A percentile compares a stretch with the other conserved stretches of the same genome.
phyloP scores from a whole-genome alignment of 345 rosid genomes.

The Alliaria petiolata region DNA sequence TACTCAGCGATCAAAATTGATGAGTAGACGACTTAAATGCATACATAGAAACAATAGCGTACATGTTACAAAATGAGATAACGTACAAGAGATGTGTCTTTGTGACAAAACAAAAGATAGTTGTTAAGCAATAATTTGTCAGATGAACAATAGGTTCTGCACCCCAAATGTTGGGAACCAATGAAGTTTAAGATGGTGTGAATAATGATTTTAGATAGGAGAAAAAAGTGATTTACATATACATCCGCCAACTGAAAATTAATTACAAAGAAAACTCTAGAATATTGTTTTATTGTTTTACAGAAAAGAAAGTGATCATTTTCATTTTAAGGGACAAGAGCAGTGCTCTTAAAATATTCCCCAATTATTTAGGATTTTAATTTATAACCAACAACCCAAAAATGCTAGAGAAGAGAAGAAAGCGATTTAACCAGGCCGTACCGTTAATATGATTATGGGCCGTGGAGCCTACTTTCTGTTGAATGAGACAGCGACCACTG shows the following conservation, averaged over 20 bases:
- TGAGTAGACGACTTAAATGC: not conserved
- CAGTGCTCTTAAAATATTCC: not conserved
- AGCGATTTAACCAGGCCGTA: constrained; percentile 25
- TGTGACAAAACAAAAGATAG: constrained; percentile 14
- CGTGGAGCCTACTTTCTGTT: constrained; percentile 35
- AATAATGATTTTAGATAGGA: not conserved
- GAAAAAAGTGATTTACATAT: not conserved
- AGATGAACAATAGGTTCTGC: constrained; percentile 9
- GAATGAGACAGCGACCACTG: constrained; percentile 31
- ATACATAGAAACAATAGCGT: not conserved
- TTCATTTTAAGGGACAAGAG: not conserved
- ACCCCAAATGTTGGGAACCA: constrained; percentile 9
- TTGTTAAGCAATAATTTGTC: not conserved
- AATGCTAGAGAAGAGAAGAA: constrained; percentile 4
- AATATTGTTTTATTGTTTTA: not conserved
- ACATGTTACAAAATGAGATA: not conserved
- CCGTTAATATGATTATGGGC: constrained; percentile 35
- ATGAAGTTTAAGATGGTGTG: not conserved
- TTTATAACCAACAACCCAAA: constrained; percentile 11
- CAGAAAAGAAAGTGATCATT: not conserved
- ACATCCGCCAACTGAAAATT: not conserved
- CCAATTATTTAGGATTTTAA: not conserved
- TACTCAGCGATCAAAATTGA: not conserved
- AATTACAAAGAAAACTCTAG: not conserved
- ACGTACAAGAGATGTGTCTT: not conserved